Percentiles rank a stretch among this genome's conserved stretches.
These are phyloP conservation scores for Thielaviopsis populi DNA, from an alignment of 2,329 filamentous ascomycete species.

Conservation along the genomic window DNA sequence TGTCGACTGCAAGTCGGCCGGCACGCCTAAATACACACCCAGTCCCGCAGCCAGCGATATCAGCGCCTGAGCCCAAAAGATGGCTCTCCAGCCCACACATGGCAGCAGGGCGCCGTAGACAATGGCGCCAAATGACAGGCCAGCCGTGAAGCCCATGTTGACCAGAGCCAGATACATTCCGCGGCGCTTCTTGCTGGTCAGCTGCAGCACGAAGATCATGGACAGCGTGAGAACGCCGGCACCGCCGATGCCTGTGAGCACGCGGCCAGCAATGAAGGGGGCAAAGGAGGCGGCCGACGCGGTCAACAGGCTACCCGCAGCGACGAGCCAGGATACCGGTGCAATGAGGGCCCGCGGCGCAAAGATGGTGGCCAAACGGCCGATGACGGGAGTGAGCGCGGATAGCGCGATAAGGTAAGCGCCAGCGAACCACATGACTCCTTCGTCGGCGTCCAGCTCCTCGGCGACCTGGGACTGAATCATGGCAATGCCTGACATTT, in stretches of 20 bases:
- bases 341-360: conserved; percentile 51
- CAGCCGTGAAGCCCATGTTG: conserved; percentile 57
- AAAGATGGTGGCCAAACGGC: conserved; percentile 61
- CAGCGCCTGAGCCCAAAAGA: conserved; percentile 62
- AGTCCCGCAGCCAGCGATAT: conserved; percentile 45
- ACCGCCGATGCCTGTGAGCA: conserved; percentile 51
- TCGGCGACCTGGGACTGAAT: conserved; percentile 62
- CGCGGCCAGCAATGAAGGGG: conserved; percentile 53
- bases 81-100: conserved; percentile 36
- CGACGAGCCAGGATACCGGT: conserved; percentile 41
- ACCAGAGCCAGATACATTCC: conserved; percentile 61
- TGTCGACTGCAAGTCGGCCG: conserved; percentile 22
- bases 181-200: conserved; percentile 49
- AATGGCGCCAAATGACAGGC: conserved; percentile 56
- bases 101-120: conserved; percentile 51
- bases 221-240: conserved; percentile 59
- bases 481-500: conserved; percentile 70
- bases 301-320: conserved; percentile 49
- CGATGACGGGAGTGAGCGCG: conserved; percentile 50
- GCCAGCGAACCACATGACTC: conserved; percentile 68
- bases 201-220: conserved; percentile 62
- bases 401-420: conserved; percentile 53
- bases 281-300: conserved; percentile 43
- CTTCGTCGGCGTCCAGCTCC: conserved; percentile 58
- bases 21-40: conserved; percentile 50